Percentiles rank a stretch among this genome's conserved stretches.
Conservation (phyloP, 2,329 filamentous ascomycete genomes). For the Esteya vermicola region DNA sequence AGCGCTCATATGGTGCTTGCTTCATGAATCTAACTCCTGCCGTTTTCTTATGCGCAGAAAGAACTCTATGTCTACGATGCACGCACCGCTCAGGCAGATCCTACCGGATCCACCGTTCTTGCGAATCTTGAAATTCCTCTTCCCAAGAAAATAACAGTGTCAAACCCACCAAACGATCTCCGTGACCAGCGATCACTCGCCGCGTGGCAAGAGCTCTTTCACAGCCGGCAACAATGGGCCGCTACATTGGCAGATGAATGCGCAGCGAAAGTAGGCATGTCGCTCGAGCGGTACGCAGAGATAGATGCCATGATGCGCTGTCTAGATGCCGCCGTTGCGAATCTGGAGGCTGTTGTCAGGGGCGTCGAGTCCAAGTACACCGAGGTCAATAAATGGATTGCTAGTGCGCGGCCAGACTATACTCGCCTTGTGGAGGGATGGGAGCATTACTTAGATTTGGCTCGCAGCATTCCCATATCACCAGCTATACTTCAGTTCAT, state of each 20-base stretch:
- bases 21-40: neutral
- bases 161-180: constrained; percentile 68
- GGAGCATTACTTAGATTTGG: constrained; percentile 53
- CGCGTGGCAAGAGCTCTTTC: constrained; percentile 83
- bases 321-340: constrained; percentile 72
- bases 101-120: constrained; percentile 26
- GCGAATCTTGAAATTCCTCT: constrained; percentile 31
- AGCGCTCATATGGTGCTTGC: too few relatives aligned
- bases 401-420: constrained; percentile 54
- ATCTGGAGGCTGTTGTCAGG: constrained; percentile 62
- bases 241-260: constrained; percentile 56
- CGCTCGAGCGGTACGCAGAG: constrained; percentile 54
- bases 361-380: constrained; percentile 56
- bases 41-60: constrained; percentile 34
- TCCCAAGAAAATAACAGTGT: constrained; percentile 40
- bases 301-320: constrained; percentile 66
- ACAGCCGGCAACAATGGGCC: constrained; percentile 68
- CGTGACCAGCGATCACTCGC: constrained; percentile 64
- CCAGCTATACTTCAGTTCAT: constrained; percentile 53
- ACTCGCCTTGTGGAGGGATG: constrained; percentile 47
- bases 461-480: constrained; percentile 50
- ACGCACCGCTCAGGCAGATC: constrained; percentile 48
- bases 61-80: constrained; percentile 92
- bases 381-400: constrained; percentile 58
- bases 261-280: constrained; percentile 44